Evolutionary conservation across 768 basidiomycete genomes (phyloP), one percentile per base, ranked within the genome.

Genomic region (Suillus sp.): DNA sequence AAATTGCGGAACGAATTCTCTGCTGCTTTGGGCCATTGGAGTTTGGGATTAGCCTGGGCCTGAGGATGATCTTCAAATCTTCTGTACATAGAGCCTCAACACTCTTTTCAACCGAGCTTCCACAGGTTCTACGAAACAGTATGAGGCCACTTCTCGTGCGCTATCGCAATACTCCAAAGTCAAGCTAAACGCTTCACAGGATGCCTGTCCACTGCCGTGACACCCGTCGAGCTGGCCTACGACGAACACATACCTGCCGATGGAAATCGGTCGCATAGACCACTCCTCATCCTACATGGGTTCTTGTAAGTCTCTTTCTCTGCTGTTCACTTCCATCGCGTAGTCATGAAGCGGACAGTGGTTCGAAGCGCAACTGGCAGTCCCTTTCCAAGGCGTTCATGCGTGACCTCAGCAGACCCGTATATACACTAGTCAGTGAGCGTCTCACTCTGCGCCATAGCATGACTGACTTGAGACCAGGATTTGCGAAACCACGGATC

Each of bases 401-500:
- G n/a, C 78, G 81, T 37, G 84, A 86, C 58, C 79, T 93, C 1
- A 74, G 81, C 3, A 80, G 87, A 62, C 87, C 91, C 2, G 81
- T 96, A 22, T 95, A 93, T 69, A 79, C 89, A 2, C 75, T 96
- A 45, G 94, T 89, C 62, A 67, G 81, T 73, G 2, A 18, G 13
- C 7, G 6, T 13, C 1, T 18, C 59, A 38, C 30, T 30, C n/a
- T 54, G 34, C 14, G 32, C 30, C 38, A 11, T 34, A 20, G 11
- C 25, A 62, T 32, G 7, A 47, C 9, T 43, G 50, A 51, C 14
- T 57, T n/a, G 9, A 55, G 20, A 53, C 14, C 66, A 92, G 91
- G 92, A 97, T 74, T 79, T 96, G 27, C 82, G 95, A n/a, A 97
- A 96, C 70, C 95, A 96, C 67, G 95, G 95, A 1, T 73, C 82